Evolutionary conservation across 345 rosid genomes (phyloP), one percentile per base, ranked within the genome.

Genomic region (Brassica carinata): DNA sequence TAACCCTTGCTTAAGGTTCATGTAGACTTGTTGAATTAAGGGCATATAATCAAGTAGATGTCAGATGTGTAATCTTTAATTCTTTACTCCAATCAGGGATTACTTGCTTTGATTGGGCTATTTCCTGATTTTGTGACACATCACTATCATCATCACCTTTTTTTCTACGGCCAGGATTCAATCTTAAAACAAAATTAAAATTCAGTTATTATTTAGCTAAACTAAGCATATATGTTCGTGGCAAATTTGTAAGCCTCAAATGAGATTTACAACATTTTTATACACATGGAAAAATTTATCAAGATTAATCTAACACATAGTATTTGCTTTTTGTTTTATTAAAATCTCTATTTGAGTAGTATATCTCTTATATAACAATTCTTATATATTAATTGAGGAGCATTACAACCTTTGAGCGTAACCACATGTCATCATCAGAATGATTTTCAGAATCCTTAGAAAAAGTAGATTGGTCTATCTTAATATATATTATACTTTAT

Each of bases 1-100:
- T 81, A 83, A 73, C 23, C 13, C 65, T 14, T 59, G 11, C 77
- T 58, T 81, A 77, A 71, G 79, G 83, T 76, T 66, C 72, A 76
- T 59, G 61, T 65, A 43, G 36, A 48, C 58, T 14, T 19, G 71
- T 76, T 81, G 81, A 71, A 71, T 79, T 79, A 78, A 75, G 65
- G 76, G 67, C 58, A 65, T 72, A 55, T 76, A 38, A 72, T 76
- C 18, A 62, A 68, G 48, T 65, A 43, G 64, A 33, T 23, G 3
- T 2, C 5, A 33, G 45, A 45, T 48, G 55, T 4, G 36, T 67
- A 55, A 31, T 66, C 71, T 65, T 55, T 61, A 63, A 68, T 55
- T 72, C 3, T 61, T 59, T 67, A 55, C 78, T 69, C 83, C 64
- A 80, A 40, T 72, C 31, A 63, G 43, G 45, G 69, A 7, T 64